These are phyloP conservation scores for Ogataea kodamae DNA, from an alignment of 805 yeast species.

Conservation along the genomic window DNA sequence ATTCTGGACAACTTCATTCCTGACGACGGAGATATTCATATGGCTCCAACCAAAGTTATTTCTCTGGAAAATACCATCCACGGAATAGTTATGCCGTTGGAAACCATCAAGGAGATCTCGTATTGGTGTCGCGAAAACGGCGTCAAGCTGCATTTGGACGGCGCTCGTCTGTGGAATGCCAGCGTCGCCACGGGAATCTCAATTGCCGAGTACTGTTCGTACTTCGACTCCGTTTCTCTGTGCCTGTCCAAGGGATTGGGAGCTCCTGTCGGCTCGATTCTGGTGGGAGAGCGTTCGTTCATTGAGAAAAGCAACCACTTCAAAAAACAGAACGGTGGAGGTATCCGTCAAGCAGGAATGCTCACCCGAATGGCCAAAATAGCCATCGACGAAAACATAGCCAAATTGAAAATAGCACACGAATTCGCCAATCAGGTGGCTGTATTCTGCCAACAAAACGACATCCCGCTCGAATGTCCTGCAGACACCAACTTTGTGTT, in stretches of 20 bases:
- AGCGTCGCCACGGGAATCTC: conserved; percentile 66
- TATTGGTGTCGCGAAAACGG: conserved; percentile 60
- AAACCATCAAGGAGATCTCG: conserved; percentile 66
- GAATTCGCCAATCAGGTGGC: conserved; percentile 45
- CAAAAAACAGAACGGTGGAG: conserved; percentile 89
- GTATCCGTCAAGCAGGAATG: conserved; percentile 81
- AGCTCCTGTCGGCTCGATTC: conserved; percentile 85
- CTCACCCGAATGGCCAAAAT: conserved; percentile 71
- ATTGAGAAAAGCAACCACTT: conserved; percentile 74
- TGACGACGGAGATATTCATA: conserved; percentile 81
- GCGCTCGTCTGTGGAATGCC: conserved; percentile 89
- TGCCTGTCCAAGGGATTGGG: conserved; percentile 86
- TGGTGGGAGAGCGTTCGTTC: conserved; percentile 61
- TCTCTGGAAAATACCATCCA: conserved; percentile 84
- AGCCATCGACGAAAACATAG: conserved; percentile 71
- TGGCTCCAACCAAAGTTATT: conserved; percentile 79
- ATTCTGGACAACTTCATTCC: conserved; percentile 53
- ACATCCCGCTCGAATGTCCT: conserved; percentile 61
- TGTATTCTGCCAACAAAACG: conserved; percentile 47
- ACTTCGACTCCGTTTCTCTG: conserved; percentile 80
- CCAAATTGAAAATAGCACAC: conserved; percentile 47
- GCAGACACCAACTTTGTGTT: conserved; percentile 81
- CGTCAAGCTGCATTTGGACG: conserved; percentile 76
- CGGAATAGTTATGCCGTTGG: conserved; percentile 74
- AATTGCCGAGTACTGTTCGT: conserved; percentile 63